These are phyloP conservation scores for Solanum chacoense DNA, from an alignment of 305 asterid species.

Conservation along the genomic window DNA sequence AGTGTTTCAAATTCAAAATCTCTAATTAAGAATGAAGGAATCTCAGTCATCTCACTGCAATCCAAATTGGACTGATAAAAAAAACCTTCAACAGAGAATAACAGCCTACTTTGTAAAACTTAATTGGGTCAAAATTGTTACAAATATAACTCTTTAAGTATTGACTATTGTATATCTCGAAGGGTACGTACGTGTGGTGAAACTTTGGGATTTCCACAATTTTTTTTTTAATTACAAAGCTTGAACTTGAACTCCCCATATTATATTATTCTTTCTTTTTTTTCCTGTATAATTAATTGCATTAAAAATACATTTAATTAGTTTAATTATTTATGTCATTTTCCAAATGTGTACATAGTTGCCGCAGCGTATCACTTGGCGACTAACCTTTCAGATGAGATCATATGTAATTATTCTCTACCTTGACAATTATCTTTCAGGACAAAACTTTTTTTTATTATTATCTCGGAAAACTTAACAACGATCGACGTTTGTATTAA, in stretches of 20 bases:
- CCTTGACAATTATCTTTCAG: neutral
- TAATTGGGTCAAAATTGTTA: neutral
- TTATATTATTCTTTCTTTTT: neutral
- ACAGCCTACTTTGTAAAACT: neutral
- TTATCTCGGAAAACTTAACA: neutral
- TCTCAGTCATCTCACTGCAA: accelerated
- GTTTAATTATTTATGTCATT: neutral
- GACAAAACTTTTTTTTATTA: neutral
- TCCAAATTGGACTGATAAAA: accelerated
- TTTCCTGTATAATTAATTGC: neutral
- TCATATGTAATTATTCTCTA: neutral
- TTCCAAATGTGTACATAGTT: neutral
- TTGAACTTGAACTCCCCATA: neutral
- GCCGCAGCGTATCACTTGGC: neutral
- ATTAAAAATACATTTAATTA: neutral
- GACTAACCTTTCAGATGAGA: neutral
- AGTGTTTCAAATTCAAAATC: neutral
- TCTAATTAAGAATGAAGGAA: neutral
- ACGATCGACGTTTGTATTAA: neutral
- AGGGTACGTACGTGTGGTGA: neutral
- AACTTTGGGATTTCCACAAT: neutral
- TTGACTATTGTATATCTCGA: neutral
- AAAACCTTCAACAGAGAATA: neutral
- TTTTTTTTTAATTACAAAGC: neutral
- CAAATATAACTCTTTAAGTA: neutral